Conservation (phyloP, 805 yeast genomes). For the Barnettozyma vustinii region DNA sequence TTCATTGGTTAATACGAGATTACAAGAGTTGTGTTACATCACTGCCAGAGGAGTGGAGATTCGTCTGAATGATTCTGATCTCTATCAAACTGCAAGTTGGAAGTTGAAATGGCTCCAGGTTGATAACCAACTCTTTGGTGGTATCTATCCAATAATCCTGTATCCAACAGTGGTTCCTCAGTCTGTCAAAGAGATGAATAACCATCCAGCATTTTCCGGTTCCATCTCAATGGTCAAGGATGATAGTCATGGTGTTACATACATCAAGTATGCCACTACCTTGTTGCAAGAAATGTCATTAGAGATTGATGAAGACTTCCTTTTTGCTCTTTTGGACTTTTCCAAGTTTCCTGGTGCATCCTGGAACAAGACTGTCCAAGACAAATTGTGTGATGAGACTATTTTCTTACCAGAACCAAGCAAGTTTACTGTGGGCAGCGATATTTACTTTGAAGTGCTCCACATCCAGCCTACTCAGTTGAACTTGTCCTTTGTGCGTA, state of each 20-base stretch:
- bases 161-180: constrained; percentile 91
- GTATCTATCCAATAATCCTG: constrained; percentile 78
- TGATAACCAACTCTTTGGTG: constrained; percentile 87
- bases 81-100: constrained; percentile 73
- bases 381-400: constrained; percentile 54
- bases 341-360: constrained; percentile 75
- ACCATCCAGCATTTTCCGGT: constrained; percentile 87
- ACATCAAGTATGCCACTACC: constrained; percentile 86
- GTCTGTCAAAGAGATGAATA: constrained; percentile 73
- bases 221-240: constrained; percentile 82
- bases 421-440: constrained; percentile 49
- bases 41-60: constrained; percentile 78
- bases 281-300: constrained; percentile 86
- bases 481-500: constrained; percentile 85
- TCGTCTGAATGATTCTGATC: constrained; percentile 74
- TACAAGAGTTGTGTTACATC: constrained; percentile 78
- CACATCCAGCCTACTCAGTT: constrained; percentile 89
- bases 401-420: constrained; percentile 70
- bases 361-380: constrained; percentile 49
- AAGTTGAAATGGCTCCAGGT: constrained; percentile 93
- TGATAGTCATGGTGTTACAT: constrained; percentile 83
- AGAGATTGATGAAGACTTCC: constrained; percentile 90
- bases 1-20: constrained; percentile 67
- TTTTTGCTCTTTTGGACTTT: constrained; percentile 77
- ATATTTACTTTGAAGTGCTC: constrained; percentile 85